These are phyloP conservation scores for Graphilbum fragrans DNA, from an alignment of 2,329 filamentous ascomycete genomes.

Conservation along the genomic window DNA sequence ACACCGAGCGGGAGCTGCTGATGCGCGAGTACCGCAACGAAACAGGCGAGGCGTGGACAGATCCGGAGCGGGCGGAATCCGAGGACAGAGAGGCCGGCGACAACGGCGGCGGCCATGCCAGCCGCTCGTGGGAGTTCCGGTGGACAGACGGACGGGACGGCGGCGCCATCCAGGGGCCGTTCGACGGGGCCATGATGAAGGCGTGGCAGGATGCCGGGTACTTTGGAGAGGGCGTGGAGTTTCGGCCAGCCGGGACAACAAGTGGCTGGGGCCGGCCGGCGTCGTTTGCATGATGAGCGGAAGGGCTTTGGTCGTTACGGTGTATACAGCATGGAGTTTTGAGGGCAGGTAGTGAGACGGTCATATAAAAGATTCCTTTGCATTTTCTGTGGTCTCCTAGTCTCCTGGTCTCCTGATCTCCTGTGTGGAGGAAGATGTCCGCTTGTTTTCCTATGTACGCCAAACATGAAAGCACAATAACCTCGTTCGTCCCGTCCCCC, in stretches of 20 bases:
- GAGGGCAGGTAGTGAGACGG: too few relatives aligned
- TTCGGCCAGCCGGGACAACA: constrained; percentile 45
- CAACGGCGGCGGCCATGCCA: not conserved
- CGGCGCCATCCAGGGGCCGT: constrained; percentile 72
- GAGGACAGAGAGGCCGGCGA: constrained; percentile 3
- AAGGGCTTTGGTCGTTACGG: not conserved
- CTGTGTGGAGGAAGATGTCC: too few relatives aligned
- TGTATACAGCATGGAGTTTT: too few relatives aligned
- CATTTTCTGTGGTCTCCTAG: too few relatives aligned
- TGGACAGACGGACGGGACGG: constrained; percentile 85
- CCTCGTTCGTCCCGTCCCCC: too few relatives aligned
- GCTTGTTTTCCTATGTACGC: not conserved
- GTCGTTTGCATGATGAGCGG: constrained; percentile 10
- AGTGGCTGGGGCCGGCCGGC: constrained; percentile 39
- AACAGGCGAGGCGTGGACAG: constrained; percentile 73
- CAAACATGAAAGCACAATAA: constrained; percentile 1
- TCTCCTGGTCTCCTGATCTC: too few relatives aligned
- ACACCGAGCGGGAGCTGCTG: constrained; percentile 72
- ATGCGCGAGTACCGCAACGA: constrained; percentile 74
- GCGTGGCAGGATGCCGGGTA: constrained; percentile 89
- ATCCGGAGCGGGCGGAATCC: constrained; percentile 22
- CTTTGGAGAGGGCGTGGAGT: constrained; percentile 82
- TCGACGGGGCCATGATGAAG: constrained; percentile 73
- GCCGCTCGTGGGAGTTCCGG: constrained; percentile 75
- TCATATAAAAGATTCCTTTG: too few relatives aligned